Conservation (phyloP, 306 rosid genomes). For the Fragaria nilgerrensis region DNA sequence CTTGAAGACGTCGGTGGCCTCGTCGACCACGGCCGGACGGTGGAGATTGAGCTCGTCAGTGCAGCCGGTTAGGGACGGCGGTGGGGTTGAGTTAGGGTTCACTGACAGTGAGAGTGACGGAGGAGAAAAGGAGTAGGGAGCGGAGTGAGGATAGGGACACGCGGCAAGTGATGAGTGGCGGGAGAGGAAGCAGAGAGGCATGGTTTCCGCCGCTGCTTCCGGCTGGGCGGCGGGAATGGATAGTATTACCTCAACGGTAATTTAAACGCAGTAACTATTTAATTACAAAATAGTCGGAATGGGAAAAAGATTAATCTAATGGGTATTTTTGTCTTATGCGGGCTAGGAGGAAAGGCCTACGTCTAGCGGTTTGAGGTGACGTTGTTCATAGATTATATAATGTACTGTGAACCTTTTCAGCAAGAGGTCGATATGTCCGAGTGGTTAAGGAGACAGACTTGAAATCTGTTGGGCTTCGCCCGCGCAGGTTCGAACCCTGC, state of each 20-base stretch:
- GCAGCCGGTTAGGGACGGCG: conserved; percentile 61
- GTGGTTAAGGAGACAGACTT: conserved; percentile 69
- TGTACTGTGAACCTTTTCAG: accelerated
- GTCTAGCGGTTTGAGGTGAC: no score
- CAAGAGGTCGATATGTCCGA: conserved; percentile 40
- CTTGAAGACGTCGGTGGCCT: conserved; percentile 67
- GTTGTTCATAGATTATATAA: no score
- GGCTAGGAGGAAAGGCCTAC: no score
- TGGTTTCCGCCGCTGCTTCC: not conserved
- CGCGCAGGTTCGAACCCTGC: conserved; percentile 70
- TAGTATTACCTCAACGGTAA: conserved; percentile 11
- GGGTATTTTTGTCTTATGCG: no score
- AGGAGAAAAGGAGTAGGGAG: no score
- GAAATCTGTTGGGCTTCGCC: conserved; percentile 61
- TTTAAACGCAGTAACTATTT: no score
- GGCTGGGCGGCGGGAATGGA: conserved; percentile 56
- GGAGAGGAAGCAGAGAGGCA: conserved; percentile 52
- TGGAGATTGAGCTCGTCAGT: conserved; percentile 83
- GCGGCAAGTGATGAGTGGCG: conserved; percentile 59
- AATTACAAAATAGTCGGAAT: no score
- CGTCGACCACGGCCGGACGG: conserved; percentile 72
- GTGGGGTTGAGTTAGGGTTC: conserved; percentile 34
- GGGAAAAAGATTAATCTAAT: no score
- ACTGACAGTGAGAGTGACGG: conserved; percentile 28
- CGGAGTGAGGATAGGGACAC: conserved; percentile 29